Evolutionary conservation across 2,329 filamentous ascomycete genomes (phyloP), one percentile per base, ranked within the genome.

Genomic region (Xylariaceae sp.): DNA sequence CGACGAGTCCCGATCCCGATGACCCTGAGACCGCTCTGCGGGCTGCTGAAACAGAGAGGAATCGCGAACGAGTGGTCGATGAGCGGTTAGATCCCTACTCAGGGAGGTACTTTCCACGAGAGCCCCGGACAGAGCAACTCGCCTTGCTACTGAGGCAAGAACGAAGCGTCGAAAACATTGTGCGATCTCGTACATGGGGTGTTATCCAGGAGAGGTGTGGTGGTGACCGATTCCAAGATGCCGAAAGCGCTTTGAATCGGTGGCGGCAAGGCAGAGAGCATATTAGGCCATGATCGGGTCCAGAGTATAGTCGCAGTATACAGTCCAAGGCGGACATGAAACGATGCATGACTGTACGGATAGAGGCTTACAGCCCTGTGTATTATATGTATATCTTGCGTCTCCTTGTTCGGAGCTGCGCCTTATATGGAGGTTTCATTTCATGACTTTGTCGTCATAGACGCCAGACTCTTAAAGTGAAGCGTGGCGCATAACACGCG

Each of bases 11-110:
- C 0, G 92, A 97, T 69, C 91, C 91, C 0, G 83, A 93, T 61
- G 92, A 97, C 67, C 92, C 92, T 1, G 89, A 93, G 58, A 80
- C 85, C 30, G 77, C 89, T 0, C 69, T 89, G 15, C 79, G 89
- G 57, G 82, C 91, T 68, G 79, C 85, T 0, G 89, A 96, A 74
- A 84, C 85, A 56, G 82, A 86, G 59, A 84, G 79, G 67, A 85
- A 89, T 63, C 80, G 87, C 52, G 88, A 93, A 69, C 80, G 86
- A 55, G 80, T 93, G 0, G 86, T 97, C 3, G 85, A 97, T 72
- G 94, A 97, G 75, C 80, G 94, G 58, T 73, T 97, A 60, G 94
- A 99, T 76, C 94, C 94, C 1, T 99, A 99, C 72, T 92, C 89
- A 8, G 88, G 80, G 5, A 80, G 93, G 23, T 96, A 90, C 72